Percentiles rank a stretch among this genome's conserved stretches.
These are phyloP conservation scores for Poteriospumella lacustris DNA, from an alignment of 108 stramenopile genomes.

Conservation along the genomic window DNA sequence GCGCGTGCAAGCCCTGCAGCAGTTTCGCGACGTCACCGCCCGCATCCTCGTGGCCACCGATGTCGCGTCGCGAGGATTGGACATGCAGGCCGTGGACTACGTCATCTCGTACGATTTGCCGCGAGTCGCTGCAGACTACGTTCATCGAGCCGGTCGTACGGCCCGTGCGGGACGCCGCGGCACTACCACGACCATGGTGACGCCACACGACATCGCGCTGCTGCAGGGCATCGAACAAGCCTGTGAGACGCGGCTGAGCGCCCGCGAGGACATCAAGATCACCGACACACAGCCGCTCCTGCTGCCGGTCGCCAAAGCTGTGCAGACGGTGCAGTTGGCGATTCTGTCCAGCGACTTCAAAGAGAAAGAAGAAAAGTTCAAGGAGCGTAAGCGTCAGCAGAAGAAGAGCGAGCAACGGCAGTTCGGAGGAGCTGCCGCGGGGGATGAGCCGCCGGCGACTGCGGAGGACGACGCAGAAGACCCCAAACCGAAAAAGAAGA, in stretches of 20 bases:
- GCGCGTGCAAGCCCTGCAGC: slow-evolving; percentile 77
- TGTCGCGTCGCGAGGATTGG: slow-evolving; percentile 90
- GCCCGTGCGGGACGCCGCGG: slow-evolving; percentile 44
- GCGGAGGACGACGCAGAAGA: no score
- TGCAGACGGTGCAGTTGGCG: slow-evolving; percentile 37
- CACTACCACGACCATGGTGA: slow-evolving; percentile 36
- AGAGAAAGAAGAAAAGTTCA: neutral
- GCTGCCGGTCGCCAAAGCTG: slow-evolving; percentile 49
- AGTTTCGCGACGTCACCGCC: slow-evolving; percentile 50
- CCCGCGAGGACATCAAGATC: slow-evolving; percentile 40
- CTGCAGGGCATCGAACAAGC: slow-evolving; percentile 51
- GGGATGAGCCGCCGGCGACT: no score
- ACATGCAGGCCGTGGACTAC: slow-evolving; percentile 87
- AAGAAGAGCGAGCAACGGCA: no score
- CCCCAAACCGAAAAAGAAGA: no score
- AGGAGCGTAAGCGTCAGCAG: neutral
- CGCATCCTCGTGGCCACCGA: slow-evolving; percentile 92
- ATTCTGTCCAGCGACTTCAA: neutral
- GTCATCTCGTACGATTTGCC: slow-evolving; percentile 96
- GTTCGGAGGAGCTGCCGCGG: no score
- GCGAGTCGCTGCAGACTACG: slow-evolving; percentile 89
- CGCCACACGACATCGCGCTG: slow-evolving; percentile 53
- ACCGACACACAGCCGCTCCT: slow-evolving; percentile 52
- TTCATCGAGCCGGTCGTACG: slow-evolving; percentile 93
- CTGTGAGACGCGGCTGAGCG: slow-evolving; percentile 30